phyloP scores from a whole-genome alignment of 768 basidiomycete genomes.

The Mycena rebaudengoi region DNA sequence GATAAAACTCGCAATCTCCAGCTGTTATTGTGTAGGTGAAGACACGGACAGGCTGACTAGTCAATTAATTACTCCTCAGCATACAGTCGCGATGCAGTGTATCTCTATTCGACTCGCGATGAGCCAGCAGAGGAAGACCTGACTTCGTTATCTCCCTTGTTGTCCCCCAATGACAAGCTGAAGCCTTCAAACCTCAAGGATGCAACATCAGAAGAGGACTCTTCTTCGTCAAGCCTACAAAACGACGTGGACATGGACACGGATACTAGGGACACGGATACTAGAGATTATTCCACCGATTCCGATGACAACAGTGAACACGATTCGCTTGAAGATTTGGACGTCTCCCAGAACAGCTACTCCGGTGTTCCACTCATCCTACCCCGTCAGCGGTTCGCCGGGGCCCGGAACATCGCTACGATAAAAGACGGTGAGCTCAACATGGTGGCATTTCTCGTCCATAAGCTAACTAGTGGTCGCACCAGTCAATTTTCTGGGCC shows the following conservation, averaged over 20 bases:
- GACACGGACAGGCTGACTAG: conserved; percentile 1
- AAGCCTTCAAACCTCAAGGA: conserved; percentile 27
- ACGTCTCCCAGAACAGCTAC: conserved; percentile 28
- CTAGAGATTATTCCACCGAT: no score
- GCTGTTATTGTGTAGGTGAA: conserved; percentile 70
- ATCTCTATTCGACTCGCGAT: conserved; percentile 78
- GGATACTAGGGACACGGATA: no score
- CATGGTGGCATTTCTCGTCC: neutral
- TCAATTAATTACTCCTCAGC: conserved; percentile 50
- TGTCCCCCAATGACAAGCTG: conserved; percentile 34
- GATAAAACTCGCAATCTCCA: conserved; percentile 32
- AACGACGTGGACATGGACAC: conserved; percentile 43
- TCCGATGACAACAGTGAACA: conserved; percentile 33
- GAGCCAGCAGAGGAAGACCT: conserved; percentile 48
- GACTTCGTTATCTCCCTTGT: conserved; percentile 15
- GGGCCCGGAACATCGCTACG: conserved; percentile 82
- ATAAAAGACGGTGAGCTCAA: conserved; percentile 77
- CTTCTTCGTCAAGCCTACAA: conserved; percentile 36
- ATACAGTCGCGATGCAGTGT: conserved; percentile 76
- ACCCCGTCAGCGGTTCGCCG: conserved; percentile 70
- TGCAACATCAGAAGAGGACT: conserved; percentile 14
- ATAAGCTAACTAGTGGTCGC: neutral
- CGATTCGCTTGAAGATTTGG: conserved; percentile 30
- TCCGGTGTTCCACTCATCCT: conserved; percentile 60
- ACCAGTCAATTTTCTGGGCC: conserved; percentile 89